These are phyloP conservation scores for Megacollybia platyphylla DNA, from an alignment of 1,284 basidiomycete species.

Conservation along the genomic window DNA sequence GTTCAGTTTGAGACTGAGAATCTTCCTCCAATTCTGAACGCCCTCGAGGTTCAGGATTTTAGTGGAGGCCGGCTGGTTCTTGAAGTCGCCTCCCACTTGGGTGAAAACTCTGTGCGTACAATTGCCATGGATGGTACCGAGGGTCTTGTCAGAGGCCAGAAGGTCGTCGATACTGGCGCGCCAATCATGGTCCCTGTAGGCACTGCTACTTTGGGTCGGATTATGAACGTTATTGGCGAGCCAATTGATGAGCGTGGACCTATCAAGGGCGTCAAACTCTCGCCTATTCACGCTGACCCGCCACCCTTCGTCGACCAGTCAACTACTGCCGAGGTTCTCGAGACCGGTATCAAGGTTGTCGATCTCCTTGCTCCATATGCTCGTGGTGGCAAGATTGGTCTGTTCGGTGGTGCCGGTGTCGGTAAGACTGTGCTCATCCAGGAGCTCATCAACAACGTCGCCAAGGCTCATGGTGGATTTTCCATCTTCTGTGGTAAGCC, in stretches of 20 bases:
- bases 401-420: conserved; percentile 99
- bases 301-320: conserved; percentile 97
- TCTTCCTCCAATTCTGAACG: conserved; percentile 95
- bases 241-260: conserved; percentile 99
- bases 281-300: conserved; percentile 93
- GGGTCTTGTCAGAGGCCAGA: conserved; percentile 98
- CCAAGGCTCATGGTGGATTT: conserved; percentile 99
- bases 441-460: conserved; percentile 99
- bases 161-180: conserved; percentile 90
- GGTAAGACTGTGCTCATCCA: conserved; percentile 99
- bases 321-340: conserved; percentile 93
- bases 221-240: conserved; percentile 99
- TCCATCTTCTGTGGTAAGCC: conserved; percentile 96
- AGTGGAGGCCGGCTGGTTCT: conserved; percentile 88
- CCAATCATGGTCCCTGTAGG: conserved; percentile 97
- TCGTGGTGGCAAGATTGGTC: conserved; percentile 99
- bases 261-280: conserved; percentile 87
- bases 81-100: conserved; percentile 94
- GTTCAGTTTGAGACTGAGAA: conserved; percentile 87
- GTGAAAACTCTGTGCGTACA: conserved; percentile 96
- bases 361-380: conserved; percentile 98
- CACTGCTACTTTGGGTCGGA: conserved; percentile 86
- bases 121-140: conserved; percentile 99
- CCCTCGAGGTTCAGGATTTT: conserved; percentile 94
- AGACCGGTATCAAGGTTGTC: conserved; percentile 99